Base-by-base conservation (phyloP, 2,329 filamentous ascomycete genomes). In the Sclerotiophoma versabilis region DNA sequence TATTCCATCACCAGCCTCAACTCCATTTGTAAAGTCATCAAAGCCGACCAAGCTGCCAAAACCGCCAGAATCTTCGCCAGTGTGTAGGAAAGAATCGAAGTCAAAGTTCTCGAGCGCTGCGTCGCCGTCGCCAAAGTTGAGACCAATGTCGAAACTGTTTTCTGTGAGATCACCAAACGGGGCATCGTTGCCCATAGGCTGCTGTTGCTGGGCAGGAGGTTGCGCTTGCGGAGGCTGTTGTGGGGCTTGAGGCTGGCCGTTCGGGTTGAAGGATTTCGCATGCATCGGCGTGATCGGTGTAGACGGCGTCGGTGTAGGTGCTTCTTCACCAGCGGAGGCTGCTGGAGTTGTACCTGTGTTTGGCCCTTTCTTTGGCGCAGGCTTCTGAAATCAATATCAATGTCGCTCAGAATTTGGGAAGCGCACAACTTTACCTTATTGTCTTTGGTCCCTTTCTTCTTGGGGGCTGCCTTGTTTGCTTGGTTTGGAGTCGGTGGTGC, bases 401-500 rank as follows among this genome's bases (percentile, higher is more conserved):
- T 62, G 59, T 52, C 66, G 67, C 59, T 63, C 66, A 60, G 59
- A 29, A 8, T 15, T 57, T 23, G 27, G 56, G 52, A 59, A 64
- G 49, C 56, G 57, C 64, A 67, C 70, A 68, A 69, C 79, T 59
- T 38, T 83, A 90, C 88, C 86, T 91, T 91, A 75, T 88, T 89
- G 5, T 84, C 79, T 57, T 80, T 82, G 75, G 88, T 88, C 5
- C 77, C 79, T 79, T 91, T 90, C 83, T 93, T 93, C 61, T 91
- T 92, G 1, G 89, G 88, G 27, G 85, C 87, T 4, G 88, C 76
- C 79, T 93, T 93, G 69, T 87, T 88, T 1, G 80, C 74, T 70
- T 91, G 89, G 45, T 85, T 87, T 1, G 91, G 91, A 4, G 91
- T 95, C 1, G 90, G 90, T 1, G 91, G 90, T 29, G 88, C 88